Percentiles rank a stretch among this genome's conserved stretches.
Conservation (phyloP, 169 alveolate species). For the Plasmodium billcollinsi region DNA sequence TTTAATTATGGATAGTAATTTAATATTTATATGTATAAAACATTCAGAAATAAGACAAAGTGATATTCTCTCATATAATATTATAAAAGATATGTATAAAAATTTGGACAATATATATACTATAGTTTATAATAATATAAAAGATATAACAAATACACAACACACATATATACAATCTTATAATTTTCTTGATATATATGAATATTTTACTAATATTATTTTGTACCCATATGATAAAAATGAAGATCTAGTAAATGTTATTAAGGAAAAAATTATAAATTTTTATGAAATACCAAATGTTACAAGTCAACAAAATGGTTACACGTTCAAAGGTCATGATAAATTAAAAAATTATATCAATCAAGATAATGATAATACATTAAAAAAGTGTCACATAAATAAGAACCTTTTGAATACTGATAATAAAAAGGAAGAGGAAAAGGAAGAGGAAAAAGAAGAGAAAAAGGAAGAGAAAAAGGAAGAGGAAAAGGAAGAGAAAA, state of each 20-base stretch:
- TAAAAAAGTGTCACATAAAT: background rate
- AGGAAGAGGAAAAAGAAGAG: background rate
- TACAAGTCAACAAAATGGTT: background rate
- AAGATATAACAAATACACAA: background rate
- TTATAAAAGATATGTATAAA: constrained; percentile 20
- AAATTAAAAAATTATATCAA: no score
- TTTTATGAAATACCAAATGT: background rate
- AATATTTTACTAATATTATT: constrained; percentile 31
- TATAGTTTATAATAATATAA: constrained; percentile 5
- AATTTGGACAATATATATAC: constrained; percentile 16
- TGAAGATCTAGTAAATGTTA: constrained; percentile 3
- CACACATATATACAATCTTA: background rate
- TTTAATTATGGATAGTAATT: constrained; percentile 26
- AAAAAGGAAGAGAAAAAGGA: no score
- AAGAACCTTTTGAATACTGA: background rate
- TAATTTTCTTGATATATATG: constrained; percentile 30
- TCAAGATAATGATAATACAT: no score
- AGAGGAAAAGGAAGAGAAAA: background rate
- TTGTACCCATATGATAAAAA: constrained; percentile 42
- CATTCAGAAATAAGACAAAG: constrained; percentile 12
- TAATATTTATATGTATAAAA: constrained; percentile 26
- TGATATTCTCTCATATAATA: constrained; percentile 35
- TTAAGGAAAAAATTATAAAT: background rate
- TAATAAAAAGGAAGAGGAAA: background rate
- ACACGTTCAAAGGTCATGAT: no score